Percentiles rank a stretch among this genome's conserved stretches.
phyloP scores from a whole-genome alignment of 257 asterid genomes.

The Solanum habrochaites region DNA sequence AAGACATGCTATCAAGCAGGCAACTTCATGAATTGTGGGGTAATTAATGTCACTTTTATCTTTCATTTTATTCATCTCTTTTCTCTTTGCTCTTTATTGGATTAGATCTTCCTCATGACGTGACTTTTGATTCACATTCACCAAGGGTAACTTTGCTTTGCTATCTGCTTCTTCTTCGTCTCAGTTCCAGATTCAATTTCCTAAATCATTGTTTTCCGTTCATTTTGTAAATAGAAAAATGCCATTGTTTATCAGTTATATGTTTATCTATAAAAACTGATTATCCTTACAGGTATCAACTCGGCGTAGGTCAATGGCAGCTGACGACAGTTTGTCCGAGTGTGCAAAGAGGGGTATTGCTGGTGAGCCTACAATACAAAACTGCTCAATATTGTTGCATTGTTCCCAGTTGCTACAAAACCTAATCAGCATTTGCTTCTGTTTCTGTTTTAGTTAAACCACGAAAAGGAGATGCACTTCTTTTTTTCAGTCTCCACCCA shows the following conservation, averaged over 20 bases:
- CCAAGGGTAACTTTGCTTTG: background rate
- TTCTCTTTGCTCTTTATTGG: background rate
- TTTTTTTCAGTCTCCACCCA: slow-evolving; percentile 72
- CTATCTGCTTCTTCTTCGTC: background rate
- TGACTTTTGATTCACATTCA: background rate
- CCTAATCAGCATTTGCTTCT: background rate
- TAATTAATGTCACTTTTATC: background rate
- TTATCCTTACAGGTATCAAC: slow-evolving; percentile 42
- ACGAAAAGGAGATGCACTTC: slow-evolving; percentile 89
- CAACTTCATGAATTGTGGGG: background rate
- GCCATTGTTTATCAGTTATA: background rate
- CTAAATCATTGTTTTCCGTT: background rate
- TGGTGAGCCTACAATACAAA: slow-evolving; percentile 33
- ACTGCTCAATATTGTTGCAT: background rate
- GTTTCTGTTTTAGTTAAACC: slow-evolving; percentile 52
- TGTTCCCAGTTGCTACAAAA: background rate
- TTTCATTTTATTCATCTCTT: background rate
- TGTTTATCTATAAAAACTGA: background rate
- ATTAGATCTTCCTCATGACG: background rate
- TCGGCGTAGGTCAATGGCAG: slow-evolving; percentile 56
- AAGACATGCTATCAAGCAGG: background rate
- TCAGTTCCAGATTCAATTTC: background rate
- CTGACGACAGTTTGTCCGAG: slow-evolving; percentile 55
- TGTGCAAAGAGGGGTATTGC: slow-evolving; percentile 85
- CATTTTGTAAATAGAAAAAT: background rate